Percentiles rank a stretch among this genome's conserved stretches.
These are phyloP conservation scores for Claviceps lovelessii DNA, from an alignment of 2,329 filamentous ascomycete species.

Conservation along the genomic window DNA sequence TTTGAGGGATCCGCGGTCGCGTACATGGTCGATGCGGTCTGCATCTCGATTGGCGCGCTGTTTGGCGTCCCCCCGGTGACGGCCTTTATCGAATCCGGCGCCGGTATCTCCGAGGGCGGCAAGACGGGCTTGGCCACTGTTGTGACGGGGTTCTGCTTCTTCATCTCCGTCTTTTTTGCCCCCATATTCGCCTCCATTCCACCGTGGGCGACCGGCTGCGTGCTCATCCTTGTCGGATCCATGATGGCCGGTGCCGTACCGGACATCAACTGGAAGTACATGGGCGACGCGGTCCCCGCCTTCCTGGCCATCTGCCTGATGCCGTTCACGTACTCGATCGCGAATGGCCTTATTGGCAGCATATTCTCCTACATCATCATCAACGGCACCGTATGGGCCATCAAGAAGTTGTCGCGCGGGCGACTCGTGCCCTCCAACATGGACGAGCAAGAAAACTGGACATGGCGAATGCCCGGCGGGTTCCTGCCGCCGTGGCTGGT, in stretches of 20 bases:
- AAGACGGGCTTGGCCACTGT: slow-evolving; percentile 75
- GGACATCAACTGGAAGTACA: slow-evolving; percentile 81
- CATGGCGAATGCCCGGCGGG: slow-evolving; percentile 60
- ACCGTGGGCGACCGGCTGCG: slow-evolving; percentile 77
- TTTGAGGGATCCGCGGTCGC: slow-evolving; percentile 76
- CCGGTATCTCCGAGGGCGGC: slow-evolving; percentile 77
- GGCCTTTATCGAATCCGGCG: slow-evolving; percentile 78
- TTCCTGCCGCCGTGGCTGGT: slow-evolving; percentile 61
- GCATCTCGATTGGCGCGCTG: slow-evolving; percentile 65
- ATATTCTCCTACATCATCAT: slow-evolving; percentile 64
- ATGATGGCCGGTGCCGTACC: slow-evolving; percentile 69
- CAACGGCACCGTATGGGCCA: slow-evolving; percentile 55
- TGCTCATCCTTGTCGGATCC: slow-evolving; percentile 74
- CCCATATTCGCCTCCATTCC: slow-evolving; percentile 84
- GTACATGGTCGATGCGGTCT: slow-evolving; percentile 68
- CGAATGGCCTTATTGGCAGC: slow-evolving; percentile 71
- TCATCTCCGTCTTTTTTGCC: slow-evolving; percentile 77
- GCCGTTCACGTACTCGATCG: slow-evolving; percentile 84
- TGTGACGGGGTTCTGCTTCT: slow-evolving; percentile 66
- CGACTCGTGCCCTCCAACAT: slow-evolving; percentile 62
- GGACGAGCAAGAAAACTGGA: slow-evolving; percentile 66
- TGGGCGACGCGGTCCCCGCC: slow-evolving; percentile 70
- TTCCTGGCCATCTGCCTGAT: slow-evolving; percentile 75
- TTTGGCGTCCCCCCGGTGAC: slow-evolving; percentile 71
- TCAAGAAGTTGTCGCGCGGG: slow-evolving; percentile 52